Evolutionary conservation across 495 filamentous ascomycete species (phyloP).

Genomic region (Tuber umbilicatum): DNA sequence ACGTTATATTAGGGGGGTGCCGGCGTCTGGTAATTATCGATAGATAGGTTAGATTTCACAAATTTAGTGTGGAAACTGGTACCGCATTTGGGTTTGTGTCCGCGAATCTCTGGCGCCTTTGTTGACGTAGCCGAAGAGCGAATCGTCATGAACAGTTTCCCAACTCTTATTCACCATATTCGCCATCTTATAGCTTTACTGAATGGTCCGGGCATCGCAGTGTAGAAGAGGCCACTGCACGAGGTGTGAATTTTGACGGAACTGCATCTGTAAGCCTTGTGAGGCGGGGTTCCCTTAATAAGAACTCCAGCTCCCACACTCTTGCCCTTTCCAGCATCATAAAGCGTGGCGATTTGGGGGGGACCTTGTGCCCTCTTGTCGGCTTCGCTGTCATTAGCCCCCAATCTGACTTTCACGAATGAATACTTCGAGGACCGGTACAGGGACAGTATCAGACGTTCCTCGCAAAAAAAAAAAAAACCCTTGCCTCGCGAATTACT

Average conservation of each 20-base stretch:
- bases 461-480: no score
- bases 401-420: no score
- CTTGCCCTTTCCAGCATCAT: neutral
- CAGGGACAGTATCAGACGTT: neutral
- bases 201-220: neutral
- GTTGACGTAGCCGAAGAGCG: neutral
- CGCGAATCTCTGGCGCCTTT: neutral
- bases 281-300: neutral
- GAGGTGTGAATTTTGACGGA: neutral
- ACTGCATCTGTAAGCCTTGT: neutral
- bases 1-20: neutral
- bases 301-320: neutral
- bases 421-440: no score
- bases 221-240: neutral
- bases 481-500: no score
- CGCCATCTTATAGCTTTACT: neutral
- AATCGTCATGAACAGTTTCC: neutral
- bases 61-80: neutral
- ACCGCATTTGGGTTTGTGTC: neutral
- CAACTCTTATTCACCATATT: neutral
- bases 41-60: neutral
- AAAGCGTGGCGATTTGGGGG: no score
- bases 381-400: no score
- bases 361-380: no score
- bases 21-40: neutral